These are phyloP conservation scores for Herpotrichia juniperi DNA, from an alignment of 2,329 filamentous ascomycete species.

Conservation along the genomic window DNA sequence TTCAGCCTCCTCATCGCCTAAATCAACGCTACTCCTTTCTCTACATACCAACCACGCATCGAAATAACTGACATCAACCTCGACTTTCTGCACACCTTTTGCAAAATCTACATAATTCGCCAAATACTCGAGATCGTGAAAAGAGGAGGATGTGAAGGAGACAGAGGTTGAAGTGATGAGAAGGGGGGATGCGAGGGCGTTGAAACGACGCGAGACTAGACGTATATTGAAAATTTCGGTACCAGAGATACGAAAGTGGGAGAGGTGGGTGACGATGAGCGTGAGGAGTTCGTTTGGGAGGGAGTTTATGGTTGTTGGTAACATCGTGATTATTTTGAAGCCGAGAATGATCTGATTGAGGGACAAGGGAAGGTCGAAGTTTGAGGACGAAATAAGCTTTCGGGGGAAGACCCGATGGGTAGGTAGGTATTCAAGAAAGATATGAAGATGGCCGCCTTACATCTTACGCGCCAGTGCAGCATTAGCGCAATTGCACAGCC, in stretches of 20 bases:
- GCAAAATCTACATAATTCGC: slow-evolving; percentile 3
- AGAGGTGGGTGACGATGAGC: not conserved
- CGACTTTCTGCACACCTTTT: slow-evolving; percentile 1
- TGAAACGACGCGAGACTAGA: slow-evolving; percentile 6
- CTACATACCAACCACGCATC: not conserved
- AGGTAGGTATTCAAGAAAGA: too few relatives aligned
- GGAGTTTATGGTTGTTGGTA: not conserved
- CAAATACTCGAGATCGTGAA: slow-evolving; percentile 2
- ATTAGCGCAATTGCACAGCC: too few relatives aligned
- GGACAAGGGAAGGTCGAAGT: too few relatives aligned
- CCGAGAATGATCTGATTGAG: too few relatives aligned
- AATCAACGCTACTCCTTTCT: too few relatives aligned
- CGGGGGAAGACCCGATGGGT: too few relatives aligned
- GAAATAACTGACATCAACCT: slow-evolving; percentile 5
- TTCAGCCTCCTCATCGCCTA: too few relatives aligned
- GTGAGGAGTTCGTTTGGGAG: not conserved
- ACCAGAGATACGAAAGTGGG: too few relatives aligned
- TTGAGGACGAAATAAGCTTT: too few relatives aligned
- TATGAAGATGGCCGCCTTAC: too few relatives aligned
- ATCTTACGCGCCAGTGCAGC: too few relatives aligned
- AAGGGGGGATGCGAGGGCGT: slow-evolving; percentile 1
- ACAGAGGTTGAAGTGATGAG: not conserved
- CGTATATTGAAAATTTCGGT: slow-evolving; percentile 5
- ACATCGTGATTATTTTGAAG: too few relatives aligned
- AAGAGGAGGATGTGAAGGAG: slow-evolving; percentile 1